Evolutionary conservation across 2,329 filamentous ascomycete genomes (phyloP), one percentile per base, ranked within the genome.

Genomic region (Penicillium rolfsii): DNA sequence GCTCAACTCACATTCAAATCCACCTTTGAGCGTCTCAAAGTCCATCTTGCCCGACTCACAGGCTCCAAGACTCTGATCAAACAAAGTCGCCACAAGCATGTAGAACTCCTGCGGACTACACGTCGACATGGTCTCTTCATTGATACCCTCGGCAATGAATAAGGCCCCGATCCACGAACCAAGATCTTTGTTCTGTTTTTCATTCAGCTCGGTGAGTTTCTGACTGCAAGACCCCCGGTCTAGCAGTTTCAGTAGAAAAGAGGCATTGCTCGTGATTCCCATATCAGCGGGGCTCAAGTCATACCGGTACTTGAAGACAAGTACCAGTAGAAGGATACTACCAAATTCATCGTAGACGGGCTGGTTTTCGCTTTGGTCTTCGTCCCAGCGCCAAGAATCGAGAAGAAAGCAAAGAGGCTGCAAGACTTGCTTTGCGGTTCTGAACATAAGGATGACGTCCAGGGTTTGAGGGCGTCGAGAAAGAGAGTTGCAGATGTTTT

Each of bases 271-370:
- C 1, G 74, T 73, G 12, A 86, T 78, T 0, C 84, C 85, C 16
- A 88, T 73, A 19, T 88, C 85, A 24, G 80, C 74, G 46, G 76
- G 76, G 36, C 72, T 77, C 48, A 88, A 70, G 54, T 83, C 79
- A 63, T 87, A 87, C 48, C 86, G 85, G 67, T 86, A 80, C 33
- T 84, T 81, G 59, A 85, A 83, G 0, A 83, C 82, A 43, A 87
- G 75, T 4, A 87, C 78, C 41, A 89, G 77, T 1, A 89, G 77
- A 12, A 89, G 74, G 24, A 88, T 82, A 14, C 85, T 84, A 2
- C 85, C 85, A 61, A 88, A 89, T 64, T 89, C 87, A 65, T 89
- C 86, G 64, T 89, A 89, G 3, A 87, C 81, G 0, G 86, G 86
- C 66, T 88, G 86, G 56, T 85, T 85, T 66, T 89, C 86, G 49